Base-by-base conservation (phyloP, 2,329 filamentous ascomycete genomes). In the Colletotrichum plurivorum region DNA sequence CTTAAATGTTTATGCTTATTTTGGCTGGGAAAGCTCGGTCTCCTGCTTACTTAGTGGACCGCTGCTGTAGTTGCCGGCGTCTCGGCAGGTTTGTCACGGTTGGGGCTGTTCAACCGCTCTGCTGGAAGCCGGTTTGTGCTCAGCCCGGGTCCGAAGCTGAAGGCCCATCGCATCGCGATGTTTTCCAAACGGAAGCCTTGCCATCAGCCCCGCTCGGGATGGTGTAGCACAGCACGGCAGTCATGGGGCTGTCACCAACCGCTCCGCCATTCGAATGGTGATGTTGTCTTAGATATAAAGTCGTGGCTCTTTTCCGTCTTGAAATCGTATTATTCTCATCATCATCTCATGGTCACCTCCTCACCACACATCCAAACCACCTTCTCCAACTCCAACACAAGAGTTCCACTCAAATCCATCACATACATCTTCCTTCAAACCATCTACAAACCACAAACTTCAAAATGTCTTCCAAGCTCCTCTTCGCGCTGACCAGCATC, bases 391-490 rank as follows among this genome's bases (percentile, higher is more conserved):
- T 49, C 27, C 56, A 16, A 22, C 43, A 6, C 7, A 43, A 36
- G 27, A 39, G 56, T 59, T 49, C 16, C 25, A 49, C 56, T 36
- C n/a, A 12, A 59, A n/a, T 36, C 31, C 10, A 36, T 5, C 8
- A 36, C 31, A 36, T 39, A 51, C 25, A 39, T 22, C 45, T 18
- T 49, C 12, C 27, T 43, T 5, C 57, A 43, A 60, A 4, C 20
- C 46, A 20, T 31, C 31, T 43, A 22, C 27, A 52, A 51, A 25
- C 51, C 57, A 60, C 57, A 45, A 15, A 15, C 18, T 49, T 5
- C 57, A 60, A 43, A 1, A 60, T 60, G 57, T 27, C 46, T 60
- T 43, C 57, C 46, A 60, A 52, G 57, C n/a, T 60, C 31, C 57
- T 60, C 46, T 27, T 60, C 31, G 57, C 36, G 15, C 57, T 60